Conservation (phyloP, 75 land plant genomes). For the Sequoiadendron giganteum region DNA sequence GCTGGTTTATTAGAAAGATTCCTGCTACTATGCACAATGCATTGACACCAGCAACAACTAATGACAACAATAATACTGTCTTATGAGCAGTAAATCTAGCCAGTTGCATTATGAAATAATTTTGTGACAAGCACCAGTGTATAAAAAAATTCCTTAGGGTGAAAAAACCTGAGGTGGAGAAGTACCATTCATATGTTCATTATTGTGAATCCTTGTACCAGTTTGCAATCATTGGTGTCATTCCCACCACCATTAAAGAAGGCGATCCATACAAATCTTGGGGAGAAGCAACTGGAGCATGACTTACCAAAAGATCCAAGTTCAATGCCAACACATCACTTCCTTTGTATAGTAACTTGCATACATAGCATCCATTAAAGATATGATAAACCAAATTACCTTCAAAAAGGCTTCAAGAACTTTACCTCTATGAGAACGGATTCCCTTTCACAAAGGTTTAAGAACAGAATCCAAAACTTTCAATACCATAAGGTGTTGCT, state of each 20-base stretch:
- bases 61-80: too few species aligned
- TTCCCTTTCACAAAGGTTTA: too few species aligned
- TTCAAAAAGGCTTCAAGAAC: too few species aligned
- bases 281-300: constrained; percentile 30
- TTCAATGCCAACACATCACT: constrained; percentile 25
- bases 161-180: constrained; percentile 39
- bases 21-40: too few species aligned
- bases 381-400: too few species aligned
- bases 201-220: constrained; percentile 33
- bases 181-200: constrained; percentile 47
- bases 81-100: too few species aligned
- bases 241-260: constrained; percentile 33
- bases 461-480: too few species aligned
- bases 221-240: constrained; percentile 36
- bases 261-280: constrained; percentile 31
- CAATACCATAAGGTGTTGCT: too few species aligned
- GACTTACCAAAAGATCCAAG: constrained; percentile 34
- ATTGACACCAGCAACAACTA: too few species aligned
- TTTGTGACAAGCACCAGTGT: background rate
- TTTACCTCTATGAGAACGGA: too few species aligned
- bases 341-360: background rate
- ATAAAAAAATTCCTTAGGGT: constrained; percentile 9
- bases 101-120: background rate
- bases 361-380: too few species aligned
- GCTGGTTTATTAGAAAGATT: too few species aligned